Percentiles rank a stretch among this genome's conserved stretches.
phyloP scores from a whole-genome alignment of 306 rosid genomes.

The Ziziphus jujuba region DNA sequence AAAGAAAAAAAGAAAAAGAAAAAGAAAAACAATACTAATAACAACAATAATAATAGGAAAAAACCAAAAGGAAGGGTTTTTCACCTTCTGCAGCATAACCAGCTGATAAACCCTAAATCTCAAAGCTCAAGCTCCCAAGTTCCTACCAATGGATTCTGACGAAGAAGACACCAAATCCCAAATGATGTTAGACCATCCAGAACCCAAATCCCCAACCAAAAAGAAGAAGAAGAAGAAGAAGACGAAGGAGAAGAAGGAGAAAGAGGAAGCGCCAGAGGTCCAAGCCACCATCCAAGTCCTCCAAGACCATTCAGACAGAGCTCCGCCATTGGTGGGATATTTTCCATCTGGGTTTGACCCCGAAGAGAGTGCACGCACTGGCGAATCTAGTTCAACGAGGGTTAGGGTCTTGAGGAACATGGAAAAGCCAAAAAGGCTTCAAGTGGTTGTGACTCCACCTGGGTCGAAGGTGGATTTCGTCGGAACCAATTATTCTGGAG shows the following conservation, averaged over 20 bases:
- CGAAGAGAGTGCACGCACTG: neutral
- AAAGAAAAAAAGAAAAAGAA: too few species aligned
- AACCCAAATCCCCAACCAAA: constrained; percentile 16
- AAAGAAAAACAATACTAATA: too few species aligned
- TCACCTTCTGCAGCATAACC: neutral
- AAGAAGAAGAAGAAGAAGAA: constrained; percentile 44
- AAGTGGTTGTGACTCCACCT: constrained; percentile 68
- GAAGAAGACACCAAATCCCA: constrained; percentile 32
- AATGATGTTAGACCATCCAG: neutral
- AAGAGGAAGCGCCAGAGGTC: constrained; percentile 21
- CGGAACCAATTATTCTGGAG: constrained; percentile 70
- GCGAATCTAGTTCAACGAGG: constrained; percentile 14
- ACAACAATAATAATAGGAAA: too few species aligned
- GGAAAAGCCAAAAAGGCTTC: constrained; percentile 51
- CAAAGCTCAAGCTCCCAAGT: neutral
- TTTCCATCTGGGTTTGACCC: constrained; percentile 84
- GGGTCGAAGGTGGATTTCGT: constrained; percentile 68
- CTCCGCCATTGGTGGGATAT: constrained; percentile 66
- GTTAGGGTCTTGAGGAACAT: constrained; percentile 48
- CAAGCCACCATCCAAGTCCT: constrained; percentile 50
- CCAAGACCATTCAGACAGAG: constrained; percentile 39
- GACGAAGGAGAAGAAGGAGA: too few species aligned
- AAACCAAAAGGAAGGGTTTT: neutral
- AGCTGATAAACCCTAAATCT: neutral
- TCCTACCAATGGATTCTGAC: constrained; percentile 48